phyloP scores from a whole-genome alignment of 352 stramenopile genomes.

The Globisporangium apiculatum region DNA sequence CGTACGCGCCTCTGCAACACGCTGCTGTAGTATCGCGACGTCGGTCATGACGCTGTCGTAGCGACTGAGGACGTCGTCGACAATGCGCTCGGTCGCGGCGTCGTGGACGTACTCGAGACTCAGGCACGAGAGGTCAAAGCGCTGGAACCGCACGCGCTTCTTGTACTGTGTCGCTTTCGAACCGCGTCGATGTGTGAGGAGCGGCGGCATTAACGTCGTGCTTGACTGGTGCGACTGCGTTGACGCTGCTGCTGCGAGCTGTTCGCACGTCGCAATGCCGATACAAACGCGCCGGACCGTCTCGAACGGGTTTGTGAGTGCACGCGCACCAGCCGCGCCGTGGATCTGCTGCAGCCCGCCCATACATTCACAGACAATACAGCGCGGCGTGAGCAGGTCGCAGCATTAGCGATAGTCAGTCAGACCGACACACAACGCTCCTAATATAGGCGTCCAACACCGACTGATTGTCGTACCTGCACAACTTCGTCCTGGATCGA shows the following conservation, averaged over 20 bases:
- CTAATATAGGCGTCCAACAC: no score
- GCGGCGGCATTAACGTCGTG: conserved; percentile 11
- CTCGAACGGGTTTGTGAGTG: conserved; percentile 13
- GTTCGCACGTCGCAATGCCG: conserved; percentile 32
- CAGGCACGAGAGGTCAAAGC: conserved; percentile 58
- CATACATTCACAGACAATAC: no score
- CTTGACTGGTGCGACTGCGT: neutral
- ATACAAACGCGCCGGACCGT: conserved; percentile 22
- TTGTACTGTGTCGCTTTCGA: conserved; percentile 7
- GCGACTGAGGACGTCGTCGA: conserved; percentile 32
- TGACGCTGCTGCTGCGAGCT: conserved; percentile 12
- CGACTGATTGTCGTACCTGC: conserved; percentile 2
- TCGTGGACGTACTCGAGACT: conserved; percentile 51
- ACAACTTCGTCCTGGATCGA: conserved; percentile 7
- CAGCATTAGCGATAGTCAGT: neutral
- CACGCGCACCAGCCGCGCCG: neutral
- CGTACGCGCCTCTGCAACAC: no score
- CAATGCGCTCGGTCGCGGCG: conserved; percentile 26
- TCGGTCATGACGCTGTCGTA: conserved; percentile 40
- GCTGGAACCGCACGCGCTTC: conserved; percentile 54
- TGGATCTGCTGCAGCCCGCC: neutral
- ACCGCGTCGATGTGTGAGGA: conserved; percentile 8
- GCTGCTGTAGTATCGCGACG: conserved; percentile 15
- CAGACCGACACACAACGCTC: neutral
- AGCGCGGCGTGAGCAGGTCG: no score